Percentiles rank a stretch among this genome's conserved stretches.
These are phyloP conservation scores for Rhodotorula sp. DNA, from an alignment of 1,284 basidiomycete genomes.

Conservation along the genomic window DNA sequence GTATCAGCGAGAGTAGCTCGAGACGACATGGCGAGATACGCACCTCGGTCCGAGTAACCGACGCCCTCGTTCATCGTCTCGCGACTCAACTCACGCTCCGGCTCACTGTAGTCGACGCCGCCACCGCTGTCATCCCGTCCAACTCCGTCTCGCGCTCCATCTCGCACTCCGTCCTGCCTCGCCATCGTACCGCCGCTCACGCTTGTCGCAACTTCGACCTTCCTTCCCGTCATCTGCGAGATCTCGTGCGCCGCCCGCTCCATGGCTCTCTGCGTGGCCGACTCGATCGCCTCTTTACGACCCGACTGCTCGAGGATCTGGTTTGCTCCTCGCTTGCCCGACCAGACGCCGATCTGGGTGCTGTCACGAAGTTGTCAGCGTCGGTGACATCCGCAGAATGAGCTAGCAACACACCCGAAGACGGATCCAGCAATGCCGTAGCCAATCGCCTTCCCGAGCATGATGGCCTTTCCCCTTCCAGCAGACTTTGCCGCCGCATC, in stretches of 20 bases:
- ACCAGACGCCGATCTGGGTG: constrained; percentile 14
- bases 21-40: neutral
- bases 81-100: constrained; percentile 12
- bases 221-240: constrained; percentile 6
- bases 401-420: constrained; percentile 9
- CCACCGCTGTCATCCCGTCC: neutral
- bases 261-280: constrained; percentile 6
- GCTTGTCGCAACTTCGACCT: neutral
- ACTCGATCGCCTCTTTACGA: constrained; percentile 17
- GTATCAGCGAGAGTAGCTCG: neutral
- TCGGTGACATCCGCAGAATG: fast-evolving
- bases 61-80: constrained; percentile 7
- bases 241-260: constrained; percentile 11
- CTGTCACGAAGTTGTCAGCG: neutral
- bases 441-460: constrained; percentile 28
- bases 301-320: constrained; percentile 19
- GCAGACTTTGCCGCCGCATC: constrained; percentile 19
- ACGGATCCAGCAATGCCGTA: constrained; percentile 25
- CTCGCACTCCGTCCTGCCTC: neutral
- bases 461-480: constrained; percentile 9
- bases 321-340: constrained; percentile 11
- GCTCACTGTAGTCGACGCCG: constrained; percentile 17
- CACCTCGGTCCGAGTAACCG: constrained; percentile 32
- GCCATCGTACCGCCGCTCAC: neutral
- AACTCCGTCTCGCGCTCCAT: neutral